Conservation (phyloP, 176 grass and related monocot genomes). For the Raddia guianensis region DNA sequence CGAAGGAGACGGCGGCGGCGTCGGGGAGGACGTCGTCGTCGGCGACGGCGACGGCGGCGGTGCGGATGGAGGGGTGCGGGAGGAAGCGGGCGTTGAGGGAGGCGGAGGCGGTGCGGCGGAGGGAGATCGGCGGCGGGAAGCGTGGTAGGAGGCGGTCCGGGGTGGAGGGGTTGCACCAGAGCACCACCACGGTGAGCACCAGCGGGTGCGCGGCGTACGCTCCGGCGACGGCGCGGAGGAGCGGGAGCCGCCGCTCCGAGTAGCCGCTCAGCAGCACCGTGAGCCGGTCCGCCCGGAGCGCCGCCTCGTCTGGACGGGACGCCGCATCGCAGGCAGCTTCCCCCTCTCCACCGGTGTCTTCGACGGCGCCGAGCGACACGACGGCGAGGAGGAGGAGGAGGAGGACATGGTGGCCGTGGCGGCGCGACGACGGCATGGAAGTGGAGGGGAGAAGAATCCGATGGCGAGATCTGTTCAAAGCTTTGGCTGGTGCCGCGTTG, state of each 20-base stretch:
- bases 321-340: slow-evolving; percentile 36
- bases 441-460: neutral
- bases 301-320: slow-evolving; percentile 30
- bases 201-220: slow-evolving; percentile 62
- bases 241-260: slow-evolving; percentile 70
- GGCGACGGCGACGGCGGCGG: slow-evolving; percentile 54
- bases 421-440: slow-evolving; percentile 30
- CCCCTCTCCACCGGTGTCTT: neutral
- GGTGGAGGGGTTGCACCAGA: slow-evolving; percentile 80
- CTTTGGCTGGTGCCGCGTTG: neutral
- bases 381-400: slow-evolving; percentile 30
- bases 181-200: slow-evolving; percentile 57
- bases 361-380: neutral
- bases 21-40: slow-evolving; percentile 74
- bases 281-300: slow-evolving; percentile 61
- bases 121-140: slow-evolving; percentile 45
- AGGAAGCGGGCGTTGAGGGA: slow-evolving; percentile 93
- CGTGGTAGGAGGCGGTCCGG: slow-evolving; percentile 32
- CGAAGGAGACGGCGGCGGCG: slow-evolving; percentile 57
- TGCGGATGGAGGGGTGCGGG: slow-evolving; percentile 60
- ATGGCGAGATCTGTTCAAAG: slow-evolving; percentile 43
- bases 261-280: slow-evolving; percentile 77
- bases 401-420: neutral
- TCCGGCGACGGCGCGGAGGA: slow-evolving; percentile 58
- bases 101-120: slow-evolving; percentile 52